These are phyloP conservation scores for Zancudomyces culisetae DNA, from an alignment of 371 early-diverging fungal genomes.

Conservation along the genomic window DNA sequence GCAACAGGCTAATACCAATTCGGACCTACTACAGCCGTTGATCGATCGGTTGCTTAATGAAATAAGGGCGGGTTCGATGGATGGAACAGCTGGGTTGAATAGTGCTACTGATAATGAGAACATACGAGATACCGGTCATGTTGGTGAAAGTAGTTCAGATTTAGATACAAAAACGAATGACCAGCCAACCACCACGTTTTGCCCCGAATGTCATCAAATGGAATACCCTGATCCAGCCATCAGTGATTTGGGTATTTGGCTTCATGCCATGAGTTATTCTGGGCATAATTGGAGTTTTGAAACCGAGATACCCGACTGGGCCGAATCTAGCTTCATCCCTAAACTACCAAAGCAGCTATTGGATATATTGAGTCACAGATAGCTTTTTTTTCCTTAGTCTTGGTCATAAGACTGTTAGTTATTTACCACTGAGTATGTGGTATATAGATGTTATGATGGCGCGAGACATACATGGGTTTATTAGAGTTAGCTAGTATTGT, in stretches of 20 bases:
- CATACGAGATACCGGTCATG: too few relatives aligned
- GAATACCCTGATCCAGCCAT: constrained; percentile 40
- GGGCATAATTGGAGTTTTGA: constrained; percentile 46
- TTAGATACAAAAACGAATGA: constrained; percentile 1
- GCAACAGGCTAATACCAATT: background rate
- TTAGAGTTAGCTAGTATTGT: too few relatives aligned
- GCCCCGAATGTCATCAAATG: constrained; percentile 29
- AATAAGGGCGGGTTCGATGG: constrained; percentile 1
- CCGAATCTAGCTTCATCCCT: constrained; percentile 16
- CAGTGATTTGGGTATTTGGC: constrained; percentile 52
- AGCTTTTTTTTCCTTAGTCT: too few relatives aligned
- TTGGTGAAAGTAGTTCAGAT: background rate
- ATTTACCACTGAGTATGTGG: too few relatives aligned
- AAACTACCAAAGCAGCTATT: constrained; percentile 4
- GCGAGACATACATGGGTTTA: too few relatives aligned
- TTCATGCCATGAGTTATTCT: constrained; percentile 63
- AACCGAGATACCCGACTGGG: constrained; percentile 65
- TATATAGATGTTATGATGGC: too few relatives aligned
- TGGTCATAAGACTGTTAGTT: too few relatives aligned
- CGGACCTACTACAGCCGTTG: background rate
- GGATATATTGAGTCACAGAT: too few relatives aligned
- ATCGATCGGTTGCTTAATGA: background rate
- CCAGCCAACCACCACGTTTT: constrained; percentile 3
- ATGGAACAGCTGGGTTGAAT: background rate
- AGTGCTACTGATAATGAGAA: constrained; percentile 1